A percentile compares a stretch with the other conserved stretches of the same genome.
Conservation (phyloP, 257 asterid species). For the Salvia splendens region DNA sequence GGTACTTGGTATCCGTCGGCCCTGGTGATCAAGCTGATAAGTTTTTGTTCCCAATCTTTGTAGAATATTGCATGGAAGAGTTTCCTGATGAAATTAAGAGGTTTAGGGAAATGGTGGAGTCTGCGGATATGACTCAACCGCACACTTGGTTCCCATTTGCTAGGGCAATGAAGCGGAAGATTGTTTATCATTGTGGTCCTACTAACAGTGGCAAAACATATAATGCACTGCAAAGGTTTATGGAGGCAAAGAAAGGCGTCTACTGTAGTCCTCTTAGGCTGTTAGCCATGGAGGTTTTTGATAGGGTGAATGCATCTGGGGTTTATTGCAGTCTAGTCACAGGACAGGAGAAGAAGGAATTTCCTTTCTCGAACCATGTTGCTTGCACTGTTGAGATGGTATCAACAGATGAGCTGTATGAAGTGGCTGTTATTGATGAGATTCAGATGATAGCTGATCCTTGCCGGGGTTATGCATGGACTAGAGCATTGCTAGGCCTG, state of each 20-base stretch:
- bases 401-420: slow-evolving; percentile 72
- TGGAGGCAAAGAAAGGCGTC: slow-evolving; percentile 89
- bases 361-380: slow-evolving; percentile 87
- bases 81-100: slow-evolving; percentile 70
- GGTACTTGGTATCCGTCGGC: slow-evolving; percentile 62
- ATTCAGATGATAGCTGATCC: slow-evolving; percentile 96
- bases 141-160: slow-evolving; percentile 98
- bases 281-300: slow-evolving; percentile 97
- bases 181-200: slow-evolving; percentile 92
- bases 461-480: slow-evolving; percentile 90
- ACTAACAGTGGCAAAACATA: slow-evolving; percentile 97
- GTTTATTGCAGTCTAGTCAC: slow-evolving; percentile 89
- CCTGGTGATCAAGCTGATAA: slow-evolving; percentile 68
- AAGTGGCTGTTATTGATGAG: slow-evolving; percentile 93
- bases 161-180: slow-evolving; percentile 90
- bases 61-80: slow-evolving; percentile 77
- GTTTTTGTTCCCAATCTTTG: slow-evolving; percentile 83
- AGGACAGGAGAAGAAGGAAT: slow-evolving; percentile 82
- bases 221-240: slow-evolving; percentile 88
- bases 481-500: slow-evolving; percentile 83
- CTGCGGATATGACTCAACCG: slow-evolving; percentile 90
- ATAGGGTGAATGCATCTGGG: slow-evolving; percentile 82
- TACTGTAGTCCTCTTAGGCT: slow-evolving; percentile 96
- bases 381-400: slow-evolving; percentile 98
- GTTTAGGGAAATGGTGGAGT: slow-evolving; percentile 75